Conservation (phyloP, 345 rosid genomes). For the Pugionium cornutum region DNA sequence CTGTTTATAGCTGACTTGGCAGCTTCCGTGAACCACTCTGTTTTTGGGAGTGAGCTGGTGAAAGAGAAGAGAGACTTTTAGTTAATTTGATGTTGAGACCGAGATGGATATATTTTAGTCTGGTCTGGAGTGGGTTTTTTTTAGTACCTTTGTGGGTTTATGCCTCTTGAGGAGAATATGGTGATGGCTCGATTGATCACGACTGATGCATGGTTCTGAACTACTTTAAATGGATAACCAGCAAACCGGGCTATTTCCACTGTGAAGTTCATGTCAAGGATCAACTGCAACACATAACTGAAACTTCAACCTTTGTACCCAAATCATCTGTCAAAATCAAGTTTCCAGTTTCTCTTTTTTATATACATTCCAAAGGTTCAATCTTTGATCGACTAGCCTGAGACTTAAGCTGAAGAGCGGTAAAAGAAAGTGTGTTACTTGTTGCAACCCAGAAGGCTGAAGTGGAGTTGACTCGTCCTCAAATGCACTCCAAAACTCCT, state of each 20-base stretch:
- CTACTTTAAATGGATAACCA: slow-evolving; percentile 81
- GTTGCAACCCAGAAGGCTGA: slow-evolving; percentile 78
- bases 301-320: neutral
- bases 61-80: neutral
- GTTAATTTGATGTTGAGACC: neutral
- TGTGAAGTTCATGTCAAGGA: slow-evolving; percentile 99
- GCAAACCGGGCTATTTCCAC: slow-evolving; percentile 97
- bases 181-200: slow-evolving; percentile 82
- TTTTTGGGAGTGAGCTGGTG: slow-evolving; percentile 64
- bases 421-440: slow-evolving; percentile 50
- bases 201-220: slow-evolving; percentile 82
- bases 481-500: slow-evolving; percentile 91
- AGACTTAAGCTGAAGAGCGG: slow-evolving; percentile 15
- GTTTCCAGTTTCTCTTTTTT: neutral
- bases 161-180: slow-evolving; percentile 77
- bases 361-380: neutral
- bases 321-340: slow-evolving; percentile 8
- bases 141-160: slow-evolving; percentile 75
- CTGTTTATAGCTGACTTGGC: slow-evolving; percentile 85
- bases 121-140: neutral
- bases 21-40: slow-evolving; percentile 94
- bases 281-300: slow-evolving; percentile 57
- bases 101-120: too few species aligned
- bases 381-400: neutral
- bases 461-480: slow-evolving; percentile 79